Percentiles rank a stretch among this genome's conserved stretches.
Evolutionary conservation across 2,329 filamentous ascomycete species (phyloP).

Genomic region (Diaporthe ampelina): DNA sequence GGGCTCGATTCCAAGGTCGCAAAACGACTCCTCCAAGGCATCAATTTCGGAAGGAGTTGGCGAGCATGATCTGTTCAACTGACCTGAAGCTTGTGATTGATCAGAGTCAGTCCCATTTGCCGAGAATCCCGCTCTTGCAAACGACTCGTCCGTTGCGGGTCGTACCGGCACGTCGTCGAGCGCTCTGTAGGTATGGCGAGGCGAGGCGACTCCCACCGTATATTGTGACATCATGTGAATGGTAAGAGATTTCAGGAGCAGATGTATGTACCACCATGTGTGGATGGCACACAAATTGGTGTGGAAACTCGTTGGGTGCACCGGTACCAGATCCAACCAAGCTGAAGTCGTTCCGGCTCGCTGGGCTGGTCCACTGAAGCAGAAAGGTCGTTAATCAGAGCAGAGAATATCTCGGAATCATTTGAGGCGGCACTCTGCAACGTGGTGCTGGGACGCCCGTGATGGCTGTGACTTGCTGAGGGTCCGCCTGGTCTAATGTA

Average conservation of each 20-base stretch:
- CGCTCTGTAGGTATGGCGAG: slow-evolving; percentile 13
- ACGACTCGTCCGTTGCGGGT: no score
- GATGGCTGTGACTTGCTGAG: background rate
- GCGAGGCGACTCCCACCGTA: background rate
- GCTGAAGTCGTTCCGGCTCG: background rate
- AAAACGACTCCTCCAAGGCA: slow-evolving; percentile 36
- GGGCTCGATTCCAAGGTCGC: slow-evolving; percentile 11
- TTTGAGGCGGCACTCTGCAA: background rate
- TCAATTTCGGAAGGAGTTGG: slow-evolving; percentile 38
- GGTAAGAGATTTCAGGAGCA: no score
- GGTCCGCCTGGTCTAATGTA: background rate
- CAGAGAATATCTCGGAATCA: no score
- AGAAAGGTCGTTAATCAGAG: background rate
- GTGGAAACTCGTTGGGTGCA: no score
- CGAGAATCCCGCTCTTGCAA: background rate
- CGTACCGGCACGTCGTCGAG: slow-evolving; percentile 25
- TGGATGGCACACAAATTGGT: no score
- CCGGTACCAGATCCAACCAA: no score
- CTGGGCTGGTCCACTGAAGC: background rate
- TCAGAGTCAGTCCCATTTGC: background rate
- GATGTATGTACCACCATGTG: no score
- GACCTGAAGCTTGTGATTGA: background rate
- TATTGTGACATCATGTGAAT: background rate
- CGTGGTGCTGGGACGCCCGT: no score
- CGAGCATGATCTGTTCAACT: slow-evolving; percentile 17